These are phyloP conservation scores for Botryotinia convoluta DNA, from an alignment of 2,329 filamentous ascomycete species.

Conservation along the genomic window DNA sequence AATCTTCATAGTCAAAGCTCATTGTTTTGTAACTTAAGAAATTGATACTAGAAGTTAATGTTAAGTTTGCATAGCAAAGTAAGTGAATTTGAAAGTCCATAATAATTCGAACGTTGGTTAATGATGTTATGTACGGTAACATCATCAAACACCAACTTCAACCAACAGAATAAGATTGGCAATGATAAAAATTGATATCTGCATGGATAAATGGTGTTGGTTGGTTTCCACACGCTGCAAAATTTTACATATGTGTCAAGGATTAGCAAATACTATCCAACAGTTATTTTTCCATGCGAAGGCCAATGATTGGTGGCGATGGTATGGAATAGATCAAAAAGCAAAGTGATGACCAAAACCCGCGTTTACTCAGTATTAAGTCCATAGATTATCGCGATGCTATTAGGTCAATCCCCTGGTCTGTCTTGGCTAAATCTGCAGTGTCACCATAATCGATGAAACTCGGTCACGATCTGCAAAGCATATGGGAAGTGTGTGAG, in stretches of 20 bases:
- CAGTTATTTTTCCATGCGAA: background rate
- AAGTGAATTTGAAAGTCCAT: background rate
- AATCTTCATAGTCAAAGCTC: background rate
- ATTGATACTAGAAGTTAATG: background rate
- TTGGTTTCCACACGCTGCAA: background rate
- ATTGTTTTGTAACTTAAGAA: no score
- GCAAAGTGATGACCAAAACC: background rate
- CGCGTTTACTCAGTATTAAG: background rate
- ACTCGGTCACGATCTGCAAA: conserved; percentile 7
- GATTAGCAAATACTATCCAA: background rate
- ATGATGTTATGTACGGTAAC: background rate
- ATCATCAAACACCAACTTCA: background rate
- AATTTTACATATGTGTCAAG: background rate
- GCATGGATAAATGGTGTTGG: background rate
- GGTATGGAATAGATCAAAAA: background rate
- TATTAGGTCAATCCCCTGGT: background rate
- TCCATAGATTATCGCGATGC: no score
- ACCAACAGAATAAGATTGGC: background rate
- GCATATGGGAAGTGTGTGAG: background rate
- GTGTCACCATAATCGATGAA: background rate
- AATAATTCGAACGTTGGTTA: background rate
- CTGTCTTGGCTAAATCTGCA: background rate
- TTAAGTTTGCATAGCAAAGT: background rate
- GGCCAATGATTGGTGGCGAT: background rate
- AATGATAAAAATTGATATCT: background rate